Evolutionary conservation across 2,329 filamentous ascomycete species (phyloP).

Genomic region (Trichothecium sympodiale): DNA sequence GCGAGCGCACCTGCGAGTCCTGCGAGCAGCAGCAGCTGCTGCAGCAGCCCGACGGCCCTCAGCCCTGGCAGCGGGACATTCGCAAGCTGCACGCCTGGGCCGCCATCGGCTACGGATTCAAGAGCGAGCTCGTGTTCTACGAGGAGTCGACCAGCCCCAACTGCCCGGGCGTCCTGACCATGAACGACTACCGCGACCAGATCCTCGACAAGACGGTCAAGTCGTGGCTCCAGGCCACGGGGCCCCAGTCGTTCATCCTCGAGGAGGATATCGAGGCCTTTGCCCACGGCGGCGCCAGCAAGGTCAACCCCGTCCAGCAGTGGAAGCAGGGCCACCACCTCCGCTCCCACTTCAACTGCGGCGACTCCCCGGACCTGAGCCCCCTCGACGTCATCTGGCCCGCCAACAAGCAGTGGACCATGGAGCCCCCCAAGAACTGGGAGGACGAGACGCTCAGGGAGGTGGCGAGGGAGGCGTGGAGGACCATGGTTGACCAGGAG

Average conservation of each 20-base stretch:
- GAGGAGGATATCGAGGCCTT: conserved; percentile 24
- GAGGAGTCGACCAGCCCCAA: conserved; percentile 22
- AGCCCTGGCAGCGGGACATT: conserved; percentile 20
- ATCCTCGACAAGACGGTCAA: conserved; percentile 22
- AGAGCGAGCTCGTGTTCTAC: conserved; percentile 26
- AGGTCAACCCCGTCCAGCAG: conserved; percentile 21
- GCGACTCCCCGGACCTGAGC: conserved; percentile 24
- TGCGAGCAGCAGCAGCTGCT: conserved; percentile 9
- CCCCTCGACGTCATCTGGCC: conserved; percentile 25
- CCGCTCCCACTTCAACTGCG: conserved; percentile 21
- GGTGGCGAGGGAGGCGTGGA: conserved; percentile 19
- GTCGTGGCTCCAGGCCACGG: conserved; percentile 15
- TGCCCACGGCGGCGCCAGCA: conserved; percentile 23
- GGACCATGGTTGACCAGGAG: conserved; percentile 14
- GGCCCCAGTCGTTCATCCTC: conserved; percentile 16
- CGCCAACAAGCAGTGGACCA: conserved; percentile 20
- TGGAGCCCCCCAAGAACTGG: conserved; percentile 16
- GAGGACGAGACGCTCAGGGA: conserved; percentile 19
- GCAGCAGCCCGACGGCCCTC: conserved; percentile 4
- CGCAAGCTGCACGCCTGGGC: conserved; percentile 23
- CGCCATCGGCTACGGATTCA: conserved; percentile 22
- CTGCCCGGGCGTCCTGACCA: conserved; percentile 17
- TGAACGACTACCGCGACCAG: conserved; percentile 22
- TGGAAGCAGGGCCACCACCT: conserved; percentile 23
- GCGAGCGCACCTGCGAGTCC: conserved; percentile 19